Evolutionary conservation across 1,284 basidiomycete species (phyloP).

Genomic region (Papiliotrema terrestris): DNA sequence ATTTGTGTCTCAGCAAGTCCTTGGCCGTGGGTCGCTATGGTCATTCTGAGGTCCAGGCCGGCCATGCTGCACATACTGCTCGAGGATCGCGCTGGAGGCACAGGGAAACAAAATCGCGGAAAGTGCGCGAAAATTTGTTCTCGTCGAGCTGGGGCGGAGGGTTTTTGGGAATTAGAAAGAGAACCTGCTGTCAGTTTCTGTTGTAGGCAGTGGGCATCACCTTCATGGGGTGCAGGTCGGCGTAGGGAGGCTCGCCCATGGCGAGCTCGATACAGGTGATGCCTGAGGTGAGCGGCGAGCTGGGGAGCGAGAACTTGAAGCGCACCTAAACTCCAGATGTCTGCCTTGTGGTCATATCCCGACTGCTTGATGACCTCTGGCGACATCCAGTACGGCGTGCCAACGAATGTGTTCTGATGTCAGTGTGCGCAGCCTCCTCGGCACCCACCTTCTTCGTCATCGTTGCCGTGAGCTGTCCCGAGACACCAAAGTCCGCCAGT

Average conservation of each 20-base stretch:
- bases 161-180: constrained; percentile 98
- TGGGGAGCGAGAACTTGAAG: neutral
- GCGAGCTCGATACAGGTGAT: constrained; percentile 98
- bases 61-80: constrained; percentile 58
- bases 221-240: constrained; percentile 98
- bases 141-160: constrained; percentile 81
- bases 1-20: constrained; percentile 93
- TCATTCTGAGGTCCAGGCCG: neutral
- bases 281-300: constrained; percentile 18
- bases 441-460: constrained; percentile 75
- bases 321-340: constrained; percentile 87
- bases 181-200: constrained; percentile 58
- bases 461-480: constrained; percentile 94
- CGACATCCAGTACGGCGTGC: constrained; percentile 98
- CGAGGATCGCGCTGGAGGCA: constrained; percentile 93
- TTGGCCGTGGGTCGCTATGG: constrained; percentile 82
- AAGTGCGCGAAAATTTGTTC: constrained; percentile 80
- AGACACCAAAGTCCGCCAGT: constrained; percentile 97
- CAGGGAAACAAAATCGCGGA: constrained; percentile 88
- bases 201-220: constrained; percentile 46
- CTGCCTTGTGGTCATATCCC: constrained; percentile 97
- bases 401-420: constrained; percentile 82
- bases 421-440: neutral
- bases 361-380: constrained; percentile 99
- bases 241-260: constrained; percentile 95